A percentile compares a stretch with the other conserved stretches of the same genome.
phyloP scores from a whole-genome alignment of 495 filamentous ascomycete species.

The Penicillium paradoxum region DNA sequence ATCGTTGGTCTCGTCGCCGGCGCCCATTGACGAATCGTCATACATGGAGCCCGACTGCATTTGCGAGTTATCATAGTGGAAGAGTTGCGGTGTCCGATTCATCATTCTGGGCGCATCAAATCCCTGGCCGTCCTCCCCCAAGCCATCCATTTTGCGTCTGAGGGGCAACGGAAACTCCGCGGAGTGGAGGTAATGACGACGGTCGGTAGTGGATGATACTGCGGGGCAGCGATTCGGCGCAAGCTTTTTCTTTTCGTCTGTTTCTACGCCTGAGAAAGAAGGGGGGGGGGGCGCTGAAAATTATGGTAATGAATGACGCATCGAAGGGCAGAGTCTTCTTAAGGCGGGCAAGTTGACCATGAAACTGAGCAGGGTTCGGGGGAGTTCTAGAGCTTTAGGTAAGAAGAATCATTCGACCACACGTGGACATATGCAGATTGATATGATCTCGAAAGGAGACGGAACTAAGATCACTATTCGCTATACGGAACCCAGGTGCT shows the following conservation, averaged over 20 bases:
- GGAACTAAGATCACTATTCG: no score
- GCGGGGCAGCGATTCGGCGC: conserved; percentile 13
- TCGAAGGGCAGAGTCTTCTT: background rate
- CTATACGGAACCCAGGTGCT: background rate
- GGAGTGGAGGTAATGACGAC: conserved; percentile 20
- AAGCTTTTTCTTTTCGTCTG: conserved; percentile 5
- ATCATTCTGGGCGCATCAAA: conserved; percentile 44
- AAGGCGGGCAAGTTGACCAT: background rate
- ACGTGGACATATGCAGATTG: background rate
- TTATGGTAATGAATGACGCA: conserved; percentile 20
- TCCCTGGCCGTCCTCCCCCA: conserved; percentile 41
- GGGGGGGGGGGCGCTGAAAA: background rate
- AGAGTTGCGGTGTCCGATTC: conserved; percentile 67
- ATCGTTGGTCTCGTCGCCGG: conserved; percentile 62
- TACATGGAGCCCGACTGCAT: conserved; percentile 57
- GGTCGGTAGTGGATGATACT: conserved; percentile 14
- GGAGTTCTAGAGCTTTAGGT: no score
- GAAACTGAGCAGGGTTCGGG: no score
- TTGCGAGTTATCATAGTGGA: conserved; percentile 62
- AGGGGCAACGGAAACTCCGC: conserved; percentile 18
- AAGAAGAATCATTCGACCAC: no score
- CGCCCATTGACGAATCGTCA: conserved; percentile 44
- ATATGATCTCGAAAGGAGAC: background rate
- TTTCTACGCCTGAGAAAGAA: background rate
- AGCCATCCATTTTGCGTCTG: conserved; percentile 33